These are phyloP conservation scores for Yarrowia hollandica DNA, from an alignment of 805 yeast genomes.

Conservation along the genomic window DNA sequence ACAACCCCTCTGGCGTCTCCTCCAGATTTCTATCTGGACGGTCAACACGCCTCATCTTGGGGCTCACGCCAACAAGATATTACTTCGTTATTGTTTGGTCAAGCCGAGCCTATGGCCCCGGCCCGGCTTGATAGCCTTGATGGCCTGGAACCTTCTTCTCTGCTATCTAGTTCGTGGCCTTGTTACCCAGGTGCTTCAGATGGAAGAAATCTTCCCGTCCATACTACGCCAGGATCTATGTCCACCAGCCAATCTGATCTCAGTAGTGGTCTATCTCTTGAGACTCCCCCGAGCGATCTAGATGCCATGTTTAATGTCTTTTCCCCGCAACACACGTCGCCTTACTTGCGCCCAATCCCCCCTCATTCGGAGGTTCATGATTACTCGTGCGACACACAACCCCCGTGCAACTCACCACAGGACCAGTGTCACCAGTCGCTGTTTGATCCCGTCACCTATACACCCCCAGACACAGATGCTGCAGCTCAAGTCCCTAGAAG, in stretches of 20 bases:
- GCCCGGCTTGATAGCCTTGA: not conserved
- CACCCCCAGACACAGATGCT: not conserved
- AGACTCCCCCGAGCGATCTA: constrained; percentile 7
- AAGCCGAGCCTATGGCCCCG: not conserved
- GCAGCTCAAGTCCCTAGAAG: too few relatives aligned
- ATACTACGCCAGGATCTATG: constrained; percentile 3
- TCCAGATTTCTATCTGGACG: not conserved
- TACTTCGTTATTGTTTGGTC: not conserved
- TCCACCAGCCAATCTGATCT: constrained; percentile 3
- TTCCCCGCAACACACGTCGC: too few relatives aligned
- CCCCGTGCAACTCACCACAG: too few relatives aligned
- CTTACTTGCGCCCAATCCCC: too few relatives aligned
- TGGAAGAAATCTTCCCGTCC: not conserved
- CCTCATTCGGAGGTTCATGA: too few relatives aligned
- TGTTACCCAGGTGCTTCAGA: not conserved
- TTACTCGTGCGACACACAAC: too few relatives aligned
- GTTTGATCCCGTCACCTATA: not conserved
- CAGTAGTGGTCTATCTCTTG: not conserved
- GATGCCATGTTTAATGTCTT: too few relatives aligned
- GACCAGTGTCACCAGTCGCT: too few relatives aligned
- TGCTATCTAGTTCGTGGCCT: constrained; percentile 9
- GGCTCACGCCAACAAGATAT: not conserved
- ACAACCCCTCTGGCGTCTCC: constrained; percentile 19
- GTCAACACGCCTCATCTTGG: not conserved
- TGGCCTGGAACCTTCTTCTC: not conserved